Evolutionary conservation across 2,329 filamentous ascomycete genomes (phyloP), one percentile per base, ranked within the genome.

Genomic region (Trichocomaceae sp.): DNA sequence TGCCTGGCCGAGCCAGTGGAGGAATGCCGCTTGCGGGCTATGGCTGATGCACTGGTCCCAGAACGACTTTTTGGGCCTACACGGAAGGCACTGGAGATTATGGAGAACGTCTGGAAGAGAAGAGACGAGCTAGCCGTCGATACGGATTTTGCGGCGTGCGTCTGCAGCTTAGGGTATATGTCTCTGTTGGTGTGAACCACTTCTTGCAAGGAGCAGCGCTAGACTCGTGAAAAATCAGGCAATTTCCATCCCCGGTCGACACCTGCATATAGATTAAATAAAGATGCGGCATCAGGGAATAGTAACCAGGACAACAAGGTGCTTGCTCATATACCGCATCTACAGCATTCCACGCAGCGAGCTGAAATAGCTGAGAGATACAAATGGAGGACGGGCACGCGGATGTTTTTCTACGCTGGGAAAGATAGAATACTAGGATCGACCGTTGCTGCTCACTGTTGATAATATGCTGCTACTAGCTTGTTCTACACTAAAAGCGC

Each of bases 101-200:
- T 72, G 69, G 64, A 70, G 56, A 62, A 63, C 50, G 68, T 68
- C 23, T 72, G 70, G 70, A 47, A 47, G 26, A 29, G 45, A 22
- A 47, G 45, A 47, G 10, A 19, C 23, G 45, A 47, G 23, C 23
- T 47, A 2, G 10, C 22, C 45, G 31, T 47, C 17, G 22, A 47
- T 23, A 47, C 45, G 17, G 45, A 47, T 13, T 47, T 47, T 26
- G 45, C 45, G 12, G 23, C 45, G 45, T 47, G 45, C 23, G 45
- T 47, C 45, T 47, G 45, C 45, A 31, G 45, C 23, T 31, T 47
- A 23, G 45, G 45, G 3, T 47, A 47, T 47, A 31, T 47, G 22
- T n/a, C 45, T 13, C 45, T 47, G n/a, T 29, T 47, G 23, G 45
- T 47, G 20, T 47, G 45, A 46, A 47, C 26, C 26, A 29, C 26